Percentiles rank a stretch among this genome's conserved stretches.
Evolutionary conservation across 495 filamentous ascomycete genomes (phyloP).

Genomic region (Astrocystis sublimbata): DNA sequence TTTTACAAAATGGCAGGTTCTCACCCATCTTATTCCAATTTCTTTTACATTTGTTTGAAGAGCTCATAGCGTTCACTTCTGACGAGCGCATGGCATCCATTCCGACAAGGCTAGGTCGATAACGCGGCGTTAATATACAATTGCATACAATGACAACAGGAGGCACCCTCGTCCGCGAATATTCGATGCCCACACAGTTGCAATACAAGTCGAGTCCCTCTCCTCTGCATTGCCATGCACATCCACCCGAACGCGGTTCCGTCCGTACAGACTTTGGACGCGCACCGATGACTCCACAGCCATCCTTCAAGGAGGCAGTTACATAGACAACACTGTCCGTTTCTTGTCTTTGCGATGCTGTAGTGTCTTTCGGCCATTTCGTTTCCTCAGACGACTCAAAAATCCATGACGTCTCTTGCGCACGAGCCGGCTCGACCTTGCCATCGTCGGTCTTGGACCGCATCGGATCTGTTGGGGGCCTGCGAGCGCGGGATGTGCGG

Average conservation of each 20-base stretch:
- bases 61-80: constrained; percentile 7
- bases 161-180: neutral
- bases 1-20: neutral
- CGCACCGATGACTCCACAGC: too few species aligned
- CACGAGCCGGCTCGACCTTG: constrained; percentile 42
- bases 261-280: too few species aligned
- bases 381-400: constrained; percentile 40
- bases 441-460: constrained; percentile 49
- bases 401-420: constrained; percentile 52
- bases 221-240: neutral
- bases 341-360: constrained; percentile 42
- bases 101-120: neutral
- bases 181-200: neutral
- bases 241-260: too few species aligned
- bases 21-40: too few species aligned
- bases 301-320: neutral
- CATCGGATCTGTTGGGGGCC: constrained; percentile 43
- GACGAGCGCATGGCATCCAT: constrained; percentile 1
- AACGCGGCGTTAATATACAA: constrained; percentile 1
- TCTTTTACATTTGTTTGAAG: too few species aligned
- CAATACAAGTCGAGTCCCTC: neutral
- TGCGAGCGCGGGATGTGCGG: constrained; percentile 42
- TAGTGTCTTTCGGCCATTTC: constrained; percentile 43
- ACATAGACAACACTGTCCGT: constrained; percentile 36
- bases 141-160: neutral